These are phyloP conservation scores for Schizosaccharomyces octosporus DNA, from an alignment of 805 yeast species.

Conservation along the genomic window DNA sequence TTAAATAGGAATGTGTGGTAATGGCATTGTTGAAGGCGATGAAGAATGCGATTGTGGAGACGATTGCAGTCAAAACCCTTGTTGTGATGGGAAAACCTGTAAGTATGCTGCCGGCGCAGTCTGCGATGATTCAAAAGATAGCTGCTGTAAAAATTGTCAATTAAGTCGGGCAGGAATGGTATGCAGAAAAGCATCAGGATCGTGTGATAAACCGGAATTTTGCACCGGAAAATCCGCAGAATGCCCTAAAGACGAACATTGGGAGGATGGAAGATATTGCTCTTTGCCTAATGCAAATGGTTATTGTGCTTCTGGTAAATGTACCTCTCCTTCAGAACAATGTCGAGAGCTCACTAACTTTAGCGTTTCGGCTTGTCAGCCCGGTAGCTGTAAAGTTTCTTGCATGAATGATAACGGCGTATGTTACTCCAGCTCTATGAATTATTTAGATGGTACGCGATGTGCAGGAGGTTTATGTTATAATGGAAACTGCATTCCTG, in stretches of 20 bases:
- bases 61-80: slow-evolving; percentile 12
- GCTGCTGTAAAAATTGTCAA: slow-evolving; percentile 14
- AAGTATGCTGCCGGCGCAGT: slow-evolving; percentile 11
- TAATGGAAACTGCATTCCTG: background rate
- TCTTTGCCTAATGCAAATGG: background rate
- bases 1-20: slow-evolving; percentile 15
- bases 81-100: slow-evolving; percentile 16
- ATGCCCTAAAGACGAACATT: slow-evolving; percentile 13
- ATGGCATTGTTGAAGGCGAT: slow-evolving; percentile 18
- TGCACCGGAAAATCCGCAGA: slow-evolving; percentile 15
- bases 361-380: background rate
- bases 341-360: slow-evolving; percentile 7
- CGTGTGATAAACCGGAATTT: slow-evolving; percentile 15
- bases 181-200: slow-evolving; percentile 14
- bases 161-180: slow-evolving; percentile 11
- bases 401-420: background rate
- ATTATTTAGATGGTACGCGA: background rate
- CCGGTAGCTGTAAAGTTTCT: background rate
- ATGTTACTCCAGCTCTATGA: background rate
- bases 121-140: slow-evolving; percentile 15
- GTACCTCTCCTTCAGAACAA: slow-evolving; percentile 16
- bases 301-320: slow-evolving; percentile 13
- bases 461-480: background rate
- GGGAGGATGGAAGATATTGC: slow-evolving; percentile 13
- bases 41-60: slow-evolving; percentile 19